A percentile compares a stretch with the other conserved stretches of the same genome.
Conservation (phyloP, 2,329 filamentous ascomycete species). For the Thelonectria rubi region DNA sequence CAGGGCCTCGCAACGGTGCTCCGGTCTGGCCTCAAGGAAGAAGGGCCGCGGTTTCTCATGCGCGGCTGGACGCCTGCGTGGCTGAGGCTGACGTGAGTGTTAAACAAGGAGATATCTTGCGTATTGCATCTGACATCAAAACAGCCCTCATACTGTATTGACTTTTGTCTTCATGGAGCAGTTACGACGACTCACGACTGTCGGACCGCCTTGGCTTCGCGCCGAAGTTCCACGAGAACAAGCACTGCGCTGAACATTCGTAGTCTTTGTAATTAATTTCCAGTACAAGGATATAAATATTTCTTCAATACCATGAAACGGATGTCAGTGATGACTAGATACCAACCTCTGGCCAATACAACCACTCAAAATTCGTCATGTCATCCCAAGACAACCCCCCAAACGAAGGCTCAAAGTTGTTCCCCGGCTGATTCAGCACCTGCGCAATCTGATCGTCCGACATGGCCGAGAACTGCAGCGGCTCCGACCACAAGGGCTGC, state of each 20-base stretch:
- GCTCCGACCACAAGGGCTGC: slow-evolving; percentile 55
- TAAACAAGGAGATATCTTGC: too few species aligned
- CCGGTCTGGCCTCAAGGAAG: slow-evolving; percentile 46
- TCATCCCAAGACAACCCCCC: slow-evolving; percentile 68
- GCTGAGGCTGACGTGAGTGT: slow-evolving; percentile 53
- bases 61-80: slow-evolving; percentile 58
- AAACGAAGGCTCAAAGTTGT: slow-evolving; percentile 64
- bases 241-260: slow-evolving; percentile 25
- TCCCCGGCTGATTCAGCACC: slow-evolving; percentile 69
- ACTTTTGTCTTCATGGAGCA: slow-evolving; percentile 59
- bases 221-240: slow-evolving; percentile 21
- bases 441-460: slow-evolving; percentile 74
- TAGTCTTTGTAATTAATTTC: not conserved
- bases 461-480: slow-evolving; percentile 73
- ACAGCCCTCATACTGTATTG: slow-evolving; percentile 55
- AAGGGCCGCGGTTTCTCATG: slow-evolving; percentile 55
- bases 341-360: slow-evolving; percentile 61
- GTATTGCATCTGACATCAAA: not conserved
- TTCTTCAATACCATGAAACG: too few species aligned
- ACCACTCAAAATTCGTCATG: slow-evolving; percentile 65
- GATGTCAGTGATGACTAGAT: slow-evolving; percentile 33
- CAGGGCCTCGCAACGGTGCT: slow-evolving; percentile 49
- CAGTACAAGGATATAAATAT: not conserved
- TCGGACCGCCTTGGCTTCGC: slow-evolving; percentile 35
- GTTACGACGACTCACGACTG: slow-evolving; percentile 46